Conservation (phyloP, 139 green algal genomes). For the Volvox reticuliferus region DNA sequence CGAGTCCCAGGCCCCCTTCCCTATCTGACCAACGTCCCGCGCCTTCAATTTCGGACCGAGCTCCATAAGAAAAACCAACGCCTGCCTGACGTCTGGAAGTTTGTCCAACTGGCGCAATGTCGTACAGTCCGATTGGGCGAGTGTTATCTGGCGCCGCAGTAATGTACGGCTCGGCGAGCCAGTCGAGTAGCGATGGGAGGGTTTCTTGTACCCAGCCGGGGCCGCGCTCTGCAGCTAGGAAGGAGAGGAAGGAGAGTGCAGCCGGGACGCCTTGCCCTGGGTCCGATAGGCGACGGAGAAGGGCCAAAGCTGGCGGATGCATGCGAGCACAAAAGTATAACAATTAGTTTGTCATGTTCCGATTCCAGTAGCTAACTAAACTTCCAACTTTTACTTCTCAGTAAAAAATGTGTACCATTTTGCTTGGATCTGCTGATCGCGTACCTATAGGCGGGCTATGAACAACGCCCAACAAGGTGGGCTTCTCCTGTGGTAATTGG, state of each 20-base stretch:
- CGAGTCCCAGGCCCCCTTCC: background rate
- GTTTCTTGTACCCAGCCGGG: background rate
- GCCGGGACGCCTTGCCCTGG: background rate
- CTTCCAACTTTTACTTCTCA: background rate
- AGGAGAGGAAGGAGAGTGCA: background rate
- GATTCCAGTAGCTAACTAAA: background rate
- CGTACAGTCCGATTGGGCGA: background rate
- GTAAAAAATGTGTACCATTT: background rate
- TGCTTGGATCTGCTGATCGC: background rate
- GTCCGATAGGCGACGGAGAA: conserved; percentile 5
- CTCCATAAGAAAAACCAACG: background rate
- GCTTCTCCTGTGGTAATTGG: background rate
- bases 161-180: background rate
- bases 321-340: background rate
- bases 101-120: background rate
- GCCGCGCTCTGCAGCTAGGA: background rate
- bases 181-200: background rate
- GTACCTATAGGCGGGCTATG: background rate
- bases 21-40: too few relatives aligned
- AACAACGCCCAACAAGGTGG: background rate
- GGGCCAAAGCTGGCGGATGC: background rate
- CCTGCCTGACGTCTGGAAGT: too few relatives aligned
- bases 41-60: too few relatives aligned
- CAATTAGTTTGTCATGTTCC: background rate
- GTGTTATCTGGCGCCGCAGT: background rate